A percentile compares a stretch with the other conserved stretches of the same genome.
These are phyloP conservation scores for Fusarium dimerum DNA, from an alignment of 2,329 filamentous ascomycete species.

Conservation along the genomic window DNA sequence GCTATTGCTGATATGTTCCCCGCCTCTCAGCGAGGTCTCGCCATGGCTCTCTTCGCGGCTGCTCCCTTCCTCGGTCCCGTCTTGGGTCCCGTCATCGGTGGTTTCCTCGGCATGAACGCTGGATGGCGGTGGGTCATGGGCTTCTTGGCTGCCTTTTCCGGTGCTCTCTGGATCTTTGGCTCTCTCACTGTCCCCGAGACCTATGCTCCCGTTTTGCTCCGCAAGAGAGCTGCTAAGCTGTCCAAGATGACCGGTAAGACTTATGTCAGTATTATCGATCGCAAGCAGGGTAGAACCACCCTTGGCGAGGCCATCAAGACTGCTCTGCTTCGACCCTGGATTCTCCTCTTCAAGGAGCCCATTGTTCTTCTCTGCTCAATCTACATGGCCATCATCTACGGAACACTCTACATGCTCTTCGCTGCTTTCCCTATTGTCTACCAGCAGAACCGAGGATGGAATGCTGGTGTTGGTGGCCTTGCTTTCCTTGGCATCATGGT, in stretches of 20 bases:
- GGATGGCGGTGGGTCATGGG: neutral
- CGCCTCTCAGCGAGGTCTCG: slow-evolving; percentile 53
- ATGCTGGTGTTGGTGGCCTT: slow-evolving; percentile 50
- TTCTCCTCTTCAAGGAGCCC: slow-evolving; percentile 63
- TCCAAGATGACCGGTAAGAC: slow-evolving; percentile 52
- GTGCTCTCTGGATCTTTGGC: slow-evolving; percentile 54
- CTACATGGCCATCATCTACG: slow-evolving; percentile 60
- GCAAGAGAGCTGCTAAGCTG: slow-evolving; percentile 50
- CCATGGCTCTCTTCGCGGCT: slow-evolving; percentile 58
- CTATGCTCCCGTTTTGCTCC: slow-evolving; percentile 55
- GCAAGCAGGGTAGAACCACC: slow-evolving; percentile 41
- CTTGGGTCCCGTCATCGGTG: slow-evolving; percentile 56
- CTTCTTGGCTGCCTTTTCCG: slow-evolving; percentile 63
- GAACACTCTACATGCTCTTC: slow-evolving; percentile 54
- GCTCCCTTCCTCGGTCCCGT: slow-evolving; percentile 60
- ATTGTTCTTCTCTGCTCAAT: slow-evolving; percentile 62
- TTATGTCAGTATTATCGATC: slow-evolving; percentile 50
- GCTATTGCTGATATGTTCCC: slow-evolving; percentile 63
- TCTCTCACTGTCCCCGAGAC: slow-evolving; percentile 55
- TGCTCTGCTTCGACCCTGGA: slow-evolving; percentile 61
- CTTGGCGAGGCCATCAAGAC: slow-evolving; percentile 51
- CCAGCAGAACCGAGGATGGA: slow-evolving; percentile 56
- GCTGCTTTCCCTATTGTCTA: slow-evolving; percentile 55
- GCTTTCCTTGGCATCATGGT: slow-evolving; percentile 55
- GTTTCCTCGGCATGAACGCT: slow-evolving; percentile 21